These are phyloP conservation scores for Geosmithia flava DNA, from an alignment of 2,329 filamentous ascomycete species.

Conservation along the genomic window DNA sequence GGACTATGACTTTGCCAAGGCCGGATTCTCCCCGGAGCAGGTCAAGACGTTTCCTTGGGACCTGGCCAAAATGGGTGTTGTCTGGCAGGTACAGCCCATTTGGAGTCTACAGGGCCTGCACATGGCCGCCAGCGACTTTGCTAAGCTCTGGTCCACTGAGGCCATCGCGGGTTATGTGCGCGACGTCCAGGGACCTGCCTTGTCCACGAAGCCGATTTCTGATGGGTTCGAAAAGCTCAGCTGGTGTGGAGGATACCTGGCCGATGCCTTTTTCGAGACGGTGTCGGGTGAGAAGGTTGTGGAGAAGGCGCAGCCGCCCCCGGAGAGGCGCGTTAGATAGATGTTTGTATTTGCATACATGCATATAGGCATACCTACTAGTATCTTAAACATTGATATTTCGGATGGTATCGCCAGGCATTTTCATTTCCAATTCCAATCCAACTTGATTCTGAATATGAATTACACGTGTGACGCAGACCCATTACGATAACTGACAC, in stretches of 20 bases:
- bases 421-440: no score
- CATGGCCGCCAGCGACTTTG: slow-evolving; percentile 17
- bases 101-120: slow-evolving; percentile 22
- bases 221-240: slow-evolving; percentile 22
- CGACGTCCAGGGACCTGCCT: slow-evolving; percentile 9
- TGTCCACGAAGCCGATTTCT: slow-evolving; percentile 12
- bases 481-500: no score
- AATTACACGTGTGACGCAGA: no score
- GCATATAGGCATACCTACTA: no score
- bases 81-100: slow-evolving; percentile 28
- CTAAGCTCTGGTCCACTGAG: slow-evolving; percentile 17
- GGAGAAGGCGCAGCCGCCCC: background rate
- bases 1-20: slow-evolving; percentile 19
- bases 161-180: slow-evolving; percentile 21
- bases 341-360: background rate
- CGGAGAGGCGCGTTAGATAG: background rate
- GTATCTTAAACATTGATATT: no score
- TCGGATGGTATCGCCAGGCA: no score
- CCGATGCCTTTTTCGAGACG: slow-evolving; percentile 21
- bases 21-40: slow-evolving; percentile 17
- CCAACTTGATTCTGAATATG: no score
- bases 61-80: slow-evolving; percentile 21
- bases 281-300: slow-evolving; percentile 12
- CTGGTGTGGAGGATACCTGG: slow-evolving; percentile 20
- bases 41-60: slow-evolving; percentile 17